Conservation (phyloP, 2,329 filamentous ascomycete genomes). For the Aspergillus sp. region DNA sequence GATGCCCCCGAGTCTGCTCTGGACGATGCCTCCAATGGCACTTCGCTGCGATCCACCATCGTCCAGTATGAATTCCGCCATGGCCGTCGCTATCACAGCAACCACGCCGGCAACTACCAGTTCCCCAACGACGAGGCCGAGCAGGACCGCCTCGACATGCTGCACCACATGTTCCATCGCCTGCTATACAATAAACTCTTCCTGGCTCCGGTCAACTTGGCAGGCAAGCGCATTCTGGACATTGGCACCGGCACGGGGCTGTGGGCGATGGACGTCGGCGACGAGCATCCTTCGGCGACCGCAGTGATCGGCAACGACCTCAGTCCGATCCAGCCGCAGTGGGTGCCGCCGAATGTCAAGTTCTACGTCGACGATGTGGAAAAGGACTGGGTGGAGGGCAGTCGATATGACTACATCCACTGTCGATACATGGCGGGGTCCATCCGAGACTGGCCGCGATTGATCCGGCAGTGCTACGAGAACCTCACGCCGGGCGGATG, state of each 20-base stretch:
- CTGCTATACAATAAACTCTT: constrained; percentile 19
- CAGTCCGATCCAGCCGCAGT: constrained; percentile 37
- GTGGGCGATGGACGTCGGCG: constrained; percentile 34
- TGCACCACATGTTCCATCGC: constrained; percentile 9
- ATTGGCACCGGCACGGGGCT: constrained; percentile 40
- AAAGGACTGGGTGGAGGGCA: constrained; percentile 21
- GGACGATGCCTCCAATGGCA: constrained; percentile 9
- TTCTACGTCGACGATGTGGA: constrained; percentile 32
- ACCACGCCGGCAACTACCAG: constrained; percentile 17
- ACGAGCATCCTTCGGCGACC: constrained; percentile 31
- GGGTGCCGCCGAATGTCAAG: constrained; percentile 31
- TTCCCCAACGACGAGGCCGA: constrained; percentile 32
- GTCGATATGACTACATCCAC: constrained; percentile 29
- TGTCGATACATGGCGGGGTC: constrained; percentile 27
- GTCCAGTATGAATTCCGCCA: constrained; percentile 34
- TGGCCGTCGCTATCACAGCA: constrained; percentile 34
- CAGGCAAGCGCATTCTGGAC: constrained; percentile 31
- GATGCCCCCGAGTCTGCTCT: background rate
- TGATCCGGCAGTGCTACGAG: constrained; percentile 9
- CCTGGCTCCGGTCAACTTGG: constrained; percentile 13
- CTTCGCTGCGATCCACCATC: constrained; percentile 20
- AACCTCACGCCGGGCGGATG: constrained; percentile 10
- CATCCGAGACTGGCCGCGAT: constrained; percentile 24
- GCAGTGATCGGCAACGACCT: constrained; percentile 46
- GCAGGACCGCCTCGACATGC: constrained; percentile 25